Conservation (phyloP, 2,329 filamentous ascomycete species). For the Alternaria sp. region DNA sequence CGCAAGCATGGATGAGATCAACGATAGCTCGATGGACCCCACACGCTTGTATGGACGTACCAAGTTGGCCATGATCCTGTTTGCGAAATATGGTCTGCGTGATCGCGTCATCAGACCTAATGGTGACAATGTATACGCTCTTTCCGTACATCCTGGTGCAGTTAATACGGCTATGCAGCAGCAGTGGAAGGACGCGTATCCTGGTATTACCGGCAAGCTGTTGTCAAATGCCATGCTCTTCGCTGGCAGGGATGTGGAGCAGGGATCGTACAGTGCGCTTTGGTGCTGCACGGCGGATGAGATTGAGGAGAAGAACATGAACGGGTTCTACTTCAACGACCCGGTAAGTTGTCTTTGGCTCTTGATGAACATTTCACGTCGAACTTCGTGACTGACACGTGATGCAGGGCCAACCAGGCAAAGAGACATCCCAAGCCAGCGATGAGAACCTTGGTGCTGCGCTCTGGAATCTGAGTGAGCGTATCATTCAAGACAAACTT, state of each 20-base stretch:
- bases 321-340: constrained; percentile 54
- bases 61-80: constrained; percentile 54
- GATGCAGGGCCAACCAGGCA: constrained; percentile 37
- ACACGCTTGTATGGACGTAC: constrained; percentile 51
- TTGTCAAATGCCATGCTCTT: constrained; percentile 46
- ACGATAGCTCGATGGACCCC: constrained; percentile 43
- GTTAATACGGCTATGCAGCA: constrained; percentile 55
- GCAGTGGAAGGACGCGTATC: constrained; percentile 56
- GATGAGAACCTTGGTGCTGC: constrained; percentile 48
- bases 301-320: constrained; percentile 52
- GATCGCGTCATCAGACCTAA: constrained; percentile 53
- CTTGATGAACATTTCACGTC: no score
- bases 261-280: constrained; percentile 54
- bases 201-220: constrained; percentile 50
- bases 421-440: constrained; percentile 50
- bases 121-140: constrained; percentile 50
- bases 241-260: constrained; percentile 48
- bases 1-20: constrained; percentile 52
- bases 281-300: constrained; percentile 50
- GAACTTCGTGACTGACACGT: neutral
- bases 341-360: constrained; percentile 17
- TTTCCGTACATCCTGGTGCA: constrained; percentile 52
- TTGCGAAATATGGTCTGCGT: constrained; percentile 51
- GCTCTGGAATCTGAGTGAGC: constrained; percentile 51
- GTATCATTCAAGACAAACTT: constrained; percentile 51